Evolutionary conservation across 225 moss, liverwort and hornwort genomes (phyloP), one percentile per base, ranked within the genome.

Genomic region (Thuidium tamariscinum): DNA sequence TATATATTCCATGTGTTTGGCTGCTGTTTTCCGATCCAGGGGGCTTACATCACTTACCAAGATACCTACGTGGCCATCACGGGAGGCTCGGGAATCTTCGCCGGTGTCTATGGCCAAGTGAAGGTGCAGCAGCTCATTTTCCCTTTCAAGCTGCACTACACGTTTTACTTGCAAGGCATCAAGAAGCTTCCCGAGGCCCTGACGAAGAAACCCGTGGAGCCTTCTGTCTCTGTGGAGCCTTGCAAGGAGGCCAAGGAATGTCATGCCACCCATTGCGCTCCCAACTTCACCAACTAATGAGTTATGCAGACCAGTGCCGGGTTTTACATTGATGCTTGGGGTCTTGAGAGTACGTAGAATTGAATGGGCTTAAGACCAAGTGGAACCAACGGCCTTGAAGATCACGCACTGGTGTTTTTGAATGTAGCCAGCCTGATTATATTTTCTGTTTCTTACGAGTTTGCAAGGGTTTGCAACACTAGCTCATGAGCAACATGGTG

Each of bases 61-160:
- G 91, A 93, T 64, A 78, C 91, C 1, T n/a, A 84, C 82, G 86
- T 93, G 26, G 88, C 91, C 74, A 89, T 94, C 84, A 91, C 92
- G 11, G 94, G 94, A 77, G 94, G 94, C 16, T 87, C 91, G 2
- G 92, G 94, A 22, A 77, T 91, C 8, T 94, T 94, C 75, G 69
- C 66, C 22, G 94, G 92, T 7, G 83, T 77, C 86, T 90, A 88
- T 3, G 92, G 92, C 65, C 83, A 87, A 76, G 94, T 88, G 77
- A 91, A 90, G 89, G 80, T 94, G 34, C 91, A 88, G 7, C 94
- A 91, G 36, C 37, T 94, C 57, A 80, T 89, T 49, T 94, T 91
- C 70, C 92, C 94, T 10, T 79, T 88, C 81, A 94, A 94, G 76
- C 92, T 94, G n/a, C 86, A 91, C 83, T 94, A 94, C 75, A 94